Evolutionary conservation across 1,139 yeast genomes (phyloP), one percentile per base, ranked within the genome.

Genomic region (Debaryomycetaceae sp.): DNA sequence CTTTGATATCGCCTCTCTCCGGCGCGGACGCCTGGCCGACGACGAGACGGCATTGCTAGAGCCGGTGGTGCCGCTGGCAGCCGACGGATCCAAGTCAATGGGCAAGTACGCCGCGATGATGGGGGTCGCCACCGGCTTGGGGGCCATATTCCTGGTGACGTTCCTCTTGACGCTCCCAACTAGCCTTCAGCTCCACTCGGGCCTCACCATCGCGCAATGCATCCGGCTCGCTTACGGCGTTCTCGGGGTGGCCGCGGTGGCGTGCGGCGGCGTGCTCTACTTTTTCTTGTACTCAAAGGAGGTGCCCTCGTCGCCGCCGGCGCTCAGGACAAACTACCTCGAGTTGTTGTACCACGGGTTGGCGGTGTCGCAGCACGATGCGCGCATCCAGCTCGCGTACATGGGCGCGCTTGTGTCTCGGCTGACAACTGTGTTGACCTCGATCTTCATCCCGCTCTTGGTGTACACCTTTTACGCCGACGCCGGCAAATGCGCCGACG

Each of bases 401-500:
- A 42, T 68, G 10, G 85, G 84, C 4, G 74, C 78, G 1, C 73
- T 78, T 43, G 76, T 78, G 12, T 76, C 86, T 2, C 65, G 89
- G 29, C 67, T 84, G 3, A 72, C 82, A 3, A 68, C 83, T 0
- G 79, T 80, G 3, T 65, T 73, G 3, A 70, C 75, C 8, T 59
- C 84, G 0, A 68, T 78, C 8, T 82, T 79, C 47, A 65, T 81
- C 22, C 89, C 89, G 2, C 56, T 80, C 25, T 61, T 71, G 47
- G 80, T 80, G 20, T 78, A 75, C 51, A 65, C 71, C 34, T 78
- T 70, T 57, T 80, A 65, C 50, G 61, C 64, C 38, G 50, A 58
- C 27, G 53, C 56, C 3, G 83, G 81, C 1, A 46, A 55, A 29
- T 78, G 85, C 46, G 50, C 46, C 6, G 24, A 35, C 34, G 57